Evolutionary conservation across 306 rosid species (phyloP).

Genomic region (Purshia tridentata): DNA sequence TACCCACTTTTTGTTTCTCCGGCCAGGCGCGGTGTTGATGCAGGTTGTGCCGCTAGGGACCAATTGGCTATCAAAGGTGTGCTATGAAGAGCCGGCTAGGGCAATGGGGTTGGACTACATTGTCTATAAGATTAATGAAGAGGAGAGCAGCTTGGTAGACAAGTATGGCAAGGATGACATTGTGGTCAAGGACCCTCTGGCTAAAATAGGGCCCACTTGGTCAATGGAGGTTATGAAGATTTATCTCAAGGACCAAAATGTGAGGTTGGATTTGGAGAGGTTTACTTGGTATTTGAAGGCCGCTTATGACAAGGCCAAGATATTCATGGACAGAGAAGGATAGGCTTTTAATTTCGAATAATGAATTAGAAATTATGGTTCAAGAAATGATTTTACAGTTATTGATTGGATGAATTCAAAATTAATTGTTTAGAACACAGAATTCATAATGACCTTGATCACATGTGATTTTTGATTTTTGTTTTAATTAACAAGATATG

Average conservation of each 20-base stretch:
- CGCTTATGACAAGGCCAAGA: constrained; percentile 12
- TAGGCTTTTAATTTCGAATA: neutral
- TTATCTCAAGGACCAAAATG: constrained; percentile 19
- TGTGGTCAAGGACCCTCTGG: neutral
- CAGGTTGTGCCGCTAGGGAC: constrained; percentile 16
- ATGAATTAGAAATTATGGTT: no score
- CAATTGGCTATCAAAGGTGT: neutral
- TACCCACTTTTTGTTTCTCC: constrained; percentile 16
- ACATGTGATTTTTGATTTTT: no score
- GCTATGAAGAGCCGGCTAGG: constrained; percentile 7
- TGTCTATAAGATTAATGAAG: constrained; percentile 8
- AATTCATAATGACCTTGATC: no score
- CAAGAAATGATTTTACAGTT: no score
- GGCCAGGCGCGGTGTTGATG: constrained; percentile 1
- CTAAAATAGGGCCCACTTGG: constrained; percentile 2
- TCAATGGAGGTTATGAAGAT: neutral
- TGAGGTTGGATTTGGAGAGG: constrained; percentile 14
- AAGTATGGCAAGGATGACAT: constrained; percentile 4
- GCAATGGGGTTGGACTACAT: constrained; percentile 10
- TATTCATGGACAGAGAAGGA: constrained; percentile 8
- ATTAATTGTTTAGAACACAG: no score
- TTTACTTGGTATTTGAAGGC: constrained; percentile 8
- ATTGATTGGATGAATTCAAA: no score
- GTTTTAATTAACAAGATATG: no score
- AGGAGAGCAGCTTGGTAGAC: constrained; percentile 17